Conservation (phyloP, 148 eudicot genomes). For the Heliosperma pusillum region DNA sequence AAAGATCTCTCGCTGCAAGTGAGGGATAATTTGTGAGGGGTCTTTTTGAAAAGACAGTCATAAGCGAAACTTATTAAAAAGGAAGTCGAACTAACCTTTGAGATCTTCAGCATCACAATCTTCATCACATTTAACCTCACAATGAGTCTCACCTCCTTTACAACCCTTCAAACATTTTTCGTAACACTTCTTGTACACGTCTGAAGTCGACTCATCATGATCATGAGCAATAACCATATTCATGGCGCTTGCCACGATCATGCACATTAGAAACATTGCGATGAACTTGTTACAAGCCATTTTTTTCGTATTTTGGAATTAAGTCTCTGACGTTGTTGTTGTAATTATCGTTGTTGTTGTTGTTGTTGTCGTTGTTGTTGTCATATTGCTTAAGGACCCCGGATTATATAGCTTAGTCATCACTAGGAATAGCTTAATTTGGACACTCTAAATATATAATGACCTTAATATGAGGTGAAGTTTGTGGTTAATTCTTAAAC, state of each 20-base stretch:
- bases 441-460: not conserved
- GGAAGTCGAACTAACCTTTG: not conserved
- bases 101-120: slow-evolving; percentile 19
- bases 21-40: too few relatives aligned
- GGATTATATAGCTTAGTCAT: not conserved
- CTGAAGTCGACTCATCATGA: not conserved
- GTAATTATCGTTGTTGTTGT: not conserved
- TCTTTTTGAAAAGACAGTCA: too few relatives aligned
- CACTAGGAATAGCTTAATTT: not conserved
- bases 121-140: slow-evolving; percentile 27
- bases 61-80: too few relatives aligned
- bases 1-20: too few relatives aligned
- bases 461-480: slow-evolving; percentile 11
- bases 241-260: slow-evolving; percentile 21
- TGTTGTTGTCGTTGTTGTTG: not conserved
- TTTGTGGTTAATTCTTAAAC: slow-evolving; percentile 15
- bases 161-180: slow-evolving; percentile 13
- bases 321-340: not conserved
- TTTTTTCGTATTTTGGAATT: not conserved
- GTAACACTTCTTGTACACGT: slow-evolving; percentile 23
- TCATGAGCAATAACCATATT: slow-evolving; percentile 11
- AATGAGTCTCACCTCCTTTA: slow-evolving; percentile 17
- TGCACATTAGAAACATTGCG: slow-evolving; percentile 26
- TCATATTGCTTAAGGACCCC: not conserved
- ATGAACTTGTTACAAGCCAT: slow-evolving; percentile 26